Percentiles rank a stretch among this genome's conserved stretches.
phyloP scores from a whole-genome alignment of 148 eudicot genomes.

The Amaranthus cruentus region DNA sequence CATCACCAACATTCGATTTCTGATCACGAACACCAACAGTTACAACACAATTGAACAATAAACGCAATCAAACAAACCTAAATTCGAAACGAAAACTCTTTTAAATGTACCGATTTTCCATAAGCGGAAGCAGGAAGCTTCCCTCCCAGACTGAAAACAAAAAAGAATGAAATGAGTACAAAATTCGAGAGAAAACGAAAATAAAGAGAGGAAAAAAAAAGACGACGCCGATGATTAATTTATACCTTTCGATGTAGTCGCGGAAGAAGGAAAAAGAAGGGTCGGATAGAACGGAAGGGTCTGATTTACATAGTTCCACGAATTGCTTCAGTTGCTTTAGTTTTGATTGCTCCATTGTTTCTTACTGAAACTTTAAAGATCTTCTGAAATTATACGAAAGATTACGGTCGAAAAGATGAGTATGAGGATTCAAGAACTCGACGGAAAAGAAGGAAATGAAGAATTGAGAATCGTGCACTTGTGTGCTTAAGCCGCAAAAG shows the following conservation, averaged over 20 bases:
- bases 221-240: background rate
- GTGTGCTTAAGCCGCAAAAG: background rate
- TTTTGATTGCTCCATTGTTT: constrained; percentile 54
- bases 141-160: constrained; percentile 58
- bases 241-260: constrained; percentile 68
- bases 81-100: constrained; percentile 7
- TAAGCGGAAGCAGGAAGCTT: constrained; percentile 45
- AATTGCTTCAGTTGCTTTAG: constrained; percentile 55
- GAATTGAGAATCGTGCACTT: background rate
- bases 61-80: background rate
- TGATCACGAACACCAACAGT: background rate
- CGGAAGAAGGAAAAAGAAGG: constrained; percentile 88
- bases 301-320: constrained; percentile 55
- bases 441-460: background rate
- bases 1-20: constrained; percentile 41
- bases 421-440: background rate
- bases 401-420: background rate
- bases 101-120: constrained; percentile 37
- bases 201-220: too few species aligned
- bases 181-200: background rate
- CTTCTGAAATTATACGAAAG: background rate
- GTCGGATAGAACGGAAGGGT: constrained; percentile 58
- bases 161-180: background rate
- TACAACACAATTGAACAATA: background rate
- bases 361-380: background rate